Conservation (phyloP, 768 basidiomycete species). For the Agrocybe praecox region DNA sequence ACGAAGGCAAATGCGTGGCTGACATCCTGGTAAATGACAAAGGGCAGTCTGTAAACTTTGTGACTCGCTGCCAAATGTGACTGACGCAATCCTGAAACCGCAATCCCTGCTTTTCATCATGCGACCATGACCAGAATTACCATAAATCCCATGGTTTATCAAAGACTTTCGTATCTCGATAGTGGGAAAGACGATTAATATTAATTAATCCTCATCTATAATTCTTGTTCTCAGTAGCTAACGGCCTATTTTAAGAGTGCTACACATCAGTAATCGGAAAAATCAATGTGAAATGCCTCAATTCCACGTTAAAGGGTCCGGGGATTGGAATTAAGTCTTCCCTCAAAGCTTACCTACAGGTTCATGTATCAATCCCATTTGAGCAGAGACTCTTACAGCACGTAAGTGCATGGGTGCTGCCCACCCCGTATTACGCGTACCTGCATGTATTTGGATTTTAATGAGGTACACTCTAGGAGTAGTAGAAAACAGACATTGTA, state of each 20-base stretch:
- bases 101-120: neutral
- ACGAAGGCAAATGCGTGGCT: neutral
- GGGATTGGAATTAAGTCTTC: conserved; percentile 92
- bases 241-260: conserved; percentile 65
- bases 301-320: conserved; percentile 88
- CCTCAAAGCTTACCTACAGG: too few relatives aligned
- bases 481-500: too few relatives aligned
- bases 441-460: too few relatives aligned
- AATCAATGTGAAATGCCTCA: conserved; percentile 87
- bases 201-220: conserved; percentile 27
- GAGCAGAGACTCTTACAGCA: too few relatives aligned
- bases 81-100: neutral
- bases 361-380: too few relatives aligned
- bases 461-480: too few relatives aligned
- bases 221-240: neutral
- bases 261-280: conserved; percentile 89
- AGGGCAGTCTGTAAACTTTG: neutral
- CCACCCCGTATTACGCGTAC: too few relatives aligned
- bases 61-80: neutral
- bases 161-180: conserved; percentile 80
- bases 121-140: conserved; percentile 74
- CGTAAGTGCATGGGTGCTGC: too few relatives aligned
- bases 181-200: conserved; percentile 84
- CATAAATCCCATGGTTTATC: conserved; percentile 80
- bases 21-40: neutral